Evolutionary conservation across 2,329 filamentous ascomycete species (phyloP).

Genomic region (Colletotrichum somersetense): DNA sequence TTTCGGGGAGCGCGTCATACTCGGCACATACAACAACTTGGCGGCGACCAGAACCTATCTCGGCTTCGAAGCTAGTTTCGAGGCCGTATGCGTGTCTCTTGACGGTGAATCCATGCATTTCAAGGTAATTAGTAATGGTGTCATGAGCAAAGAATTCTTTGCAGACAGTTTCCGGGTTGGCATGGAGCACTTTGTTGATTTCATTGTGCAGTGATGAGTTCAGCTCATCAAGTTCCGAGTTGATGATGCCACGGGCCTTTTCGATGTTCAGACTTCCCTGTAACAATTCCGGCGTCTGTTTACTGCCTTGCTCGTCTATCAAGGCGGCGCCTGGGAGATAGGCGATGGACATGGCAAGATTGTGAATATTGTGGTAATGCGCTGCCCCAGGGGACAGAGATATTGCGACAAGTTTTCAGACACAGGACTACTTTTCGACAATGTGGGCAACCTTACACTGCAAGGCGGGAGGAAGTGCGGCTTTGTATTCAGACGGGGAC

Average conservation of each 20-base stretch:
- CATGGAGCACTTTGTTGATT: slow-evolving; percentile 50
- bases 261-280: slow-evolving; percentile 38
- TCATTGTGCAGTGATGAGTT: slow-evolving; percentile 35
- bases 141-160: slow-evolving; percentile 66
- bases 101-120: slow-evolving; percentile 59
- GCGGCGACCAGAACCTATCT: slow-evolving; percentile 56
- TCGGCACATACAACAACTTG: slow-evolving; percentile 59
- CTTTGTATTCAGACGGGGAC: too few species aligned
- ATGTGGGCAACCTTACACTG: too few species aligned
- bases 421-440: accelerated
- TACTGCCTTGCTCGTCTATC: slow-evolving; percentile 5
- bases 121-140: slow-evolving; percentile 59
- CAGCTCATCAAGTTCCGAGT: slow-evolving; percentile 42
- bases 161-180: slow-evolving; percentile 64
- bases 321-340: slow-evolving; percentile 9
- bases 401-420: too few species aligned
- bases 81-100: slow-evolving; percentile 64
- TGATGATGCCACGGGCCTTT: slow-evolving; percentile 43
- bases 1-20: slow-evolving; percentile 62
- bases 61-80: slow-evolving; percentile 64
- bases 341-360: slow-evolving; percentile 24
- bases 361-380: not conserved
- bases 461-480: not conserved
- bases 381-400: not conserved
- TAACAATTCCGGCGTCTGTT: not conserved